phyloP scores from a whole-genome alignment of 805 yeast genomes.

The Saccharomycopsis olivae region DNA sequence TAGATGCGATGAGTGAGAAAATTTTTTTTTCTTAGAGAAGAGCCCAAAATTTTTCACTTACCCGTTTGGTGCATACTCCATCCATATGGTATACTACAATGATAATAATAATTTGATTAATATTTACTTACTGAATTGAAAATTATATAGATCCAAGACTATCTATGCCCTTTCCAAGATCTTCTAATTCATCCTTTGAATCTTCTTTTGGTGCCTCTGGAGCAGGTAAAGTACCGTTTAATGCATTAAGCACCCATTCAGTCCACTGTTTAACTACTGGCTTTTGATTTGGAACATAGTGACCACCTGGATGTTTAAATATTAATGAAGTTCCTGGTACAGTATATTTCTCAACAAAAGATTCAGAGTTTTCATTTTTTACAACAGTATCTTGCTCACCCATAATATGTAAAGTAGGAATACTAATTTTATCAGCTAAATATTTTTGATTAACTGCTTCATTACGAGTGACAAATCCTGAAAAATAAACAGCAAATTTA shows the following conservation, averaged over 20 bases:
- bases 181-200: slow-evolving; percentile 10
- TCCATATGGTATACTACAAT: too few species aligned
- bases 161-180: slow-evolving; percentile 13
- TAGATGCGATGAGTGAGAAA: too few species aligned
- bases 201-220: slow-evolving; percentile 17
- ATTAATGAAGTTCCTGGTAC: slow-evolving; percentile 33
- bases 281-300: slow-evolving; percentile 86
- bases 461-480: slow-evolving; percentile 47
- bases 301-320: slow-evolving; percentile 91
- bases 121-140: too few species aligned
- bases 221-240: not conserved
- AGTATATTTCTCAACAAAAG: slow-evolving; percentile 45
- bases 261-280: slow-evolving; percentile 19
- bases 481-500: slow-evolving; percentile 66
- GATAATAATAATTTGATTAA: too few species aligned
- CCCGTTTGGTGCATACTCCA: too few species aligned
- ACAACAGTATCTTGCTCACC: slow-evolving; percentile 89
- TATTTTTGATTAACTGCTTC: slow-evolving; percentile 24
- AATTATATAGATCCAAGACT: slow-evolving; percentile 8
- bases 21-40: too few species aligned
- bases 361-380: slow-evolving; percentile 55
- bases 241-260: slow-evolving; percentile 17
- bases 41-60: too few species aligned
- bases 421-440: slow-evolving; percentile 25
- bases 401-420: slow-evolving; percentile 58